A percentile compares a stretch with the other conserved stretches of the same genome.
phyloP scores from a whole-genome alignment of 2,329 filamentous ascomycete genomes.

The Xylariaceae sp. region DNA sequence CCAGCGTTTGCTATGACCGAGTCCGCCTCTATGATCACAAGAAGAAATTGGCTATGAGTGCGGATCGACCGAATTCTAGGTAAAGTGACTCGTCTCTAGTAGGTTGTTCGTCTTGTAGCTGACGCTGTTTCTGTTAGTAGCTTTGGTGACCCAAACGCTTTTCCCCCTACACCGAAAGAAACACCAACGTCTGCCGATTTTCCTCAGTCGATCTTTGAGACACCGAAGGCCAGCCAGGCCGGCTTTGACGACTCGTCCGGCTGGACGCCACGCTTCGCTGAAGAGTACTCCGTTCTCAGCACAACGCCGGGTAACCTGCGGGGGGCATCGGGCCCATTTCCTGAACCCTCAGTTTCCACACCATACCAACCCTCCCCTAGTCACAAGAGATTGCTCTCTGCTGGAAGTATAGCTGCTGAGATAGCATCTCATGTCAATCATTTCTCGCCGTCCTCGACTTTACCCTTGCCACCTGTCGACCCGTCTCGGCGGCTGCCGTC shows the following conservation, averaged over 20 bases:
- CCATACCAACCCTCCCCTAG: slow-evolving; percentile 43
- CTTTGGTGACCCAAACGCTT: slow-evolving; percentile 69
- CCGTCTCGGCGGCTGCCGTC: slow-evolving; percentile 63
- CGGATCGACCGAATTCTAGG: slow-evolving; percentile 63
- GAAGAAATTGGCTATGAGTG: slow-evolving; percentile 64
- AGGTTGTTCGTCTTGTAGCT: slow-evolving; percentile 27
- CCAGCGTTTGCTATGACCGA: slow-evolving; percentile 25
- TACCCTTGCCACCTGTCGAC: slow-evolving; percentile 65
- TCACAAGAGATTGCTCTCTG: slow-evolving; percentile 59
- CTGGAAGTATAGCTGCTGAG: slow-evolving; percentile 55
- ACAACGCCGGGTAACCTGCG: slow-evolving; percentile 65
- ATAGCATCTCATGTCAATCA: slow-evolving; percentile 68
- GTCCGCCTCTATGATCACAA: slow-evolving; percentile 11
- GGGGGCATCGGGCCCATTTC: slow-evolving; percentile 52
- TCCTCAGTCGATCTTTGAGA: slow-evolving; percentile 62
- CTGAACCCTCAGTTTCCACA: slow-evolving; percentile 50
- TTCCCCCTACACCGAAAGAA: slow-evolving; percentile 63
- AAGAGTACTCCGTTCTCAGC: slow-evolving; percentile 71
- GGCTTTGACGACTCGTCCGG: slow-evolving; percentile 56
- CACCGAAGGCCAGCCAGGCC: slow-evolving; percentile 56
- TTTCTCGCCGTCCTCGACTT: slow-evolving; percentile 58
- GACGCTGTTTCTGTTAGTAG: slow-evolving; percentile 45
- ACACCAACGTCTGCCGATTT: slow-evolving; percentile 61
- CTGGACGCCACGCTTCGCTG: slow-evolving; percentile 67
- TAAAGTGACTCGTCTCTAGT: slow-evolving; percentile 41